Conservation (phyloP, 192 early-diverging fungal species). For the Gaertneriomyces sp. region DNA sequence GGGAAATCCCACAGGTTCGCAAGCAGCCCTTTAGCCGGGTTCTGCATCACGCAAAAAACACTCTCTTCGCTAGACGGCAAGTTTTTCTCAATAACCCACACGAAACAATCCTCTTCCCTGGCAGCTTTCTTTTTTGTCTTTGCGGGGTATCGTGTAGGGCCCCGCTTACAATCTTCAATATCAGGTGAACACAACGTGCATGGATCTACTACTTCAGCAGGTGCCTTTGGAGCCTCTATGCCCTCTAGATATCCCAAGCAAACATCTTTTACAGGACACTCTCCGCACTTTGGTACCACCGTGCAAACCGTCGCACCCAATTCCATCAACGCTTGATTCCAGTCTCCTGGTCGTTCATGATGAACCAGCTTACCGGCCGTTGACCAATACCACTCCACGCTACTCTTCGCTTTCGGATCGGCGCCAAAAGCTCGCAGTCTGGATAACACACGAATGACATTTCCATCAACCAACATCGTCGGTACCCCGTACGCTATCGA, state of each 20-base stretch:
- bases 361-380: constrained; percentile 31
- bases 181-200: constrained; percentile 38
- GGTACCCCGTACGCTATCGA: constrained; percentile 65
- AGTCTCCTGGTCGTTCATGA: constrained; percentile 60
- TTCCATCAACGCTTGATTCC: constrained; percentile 81
- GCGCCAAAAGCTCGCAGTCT: constrained; percentile 59
- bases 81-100: constrained; percentile 50
- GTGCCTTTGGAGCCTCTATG: not conserved
- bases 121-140: constrained; percentile 59
- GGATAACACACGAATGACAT: constrained; percentile 69
- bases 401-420: constrained; percentile 58
- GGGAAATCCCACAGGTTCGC: constrained; percentile 80
- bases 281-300: constrained; percentile 52
- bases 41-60: not conserved
- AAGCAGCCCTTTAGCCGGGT: constrained; percentile 41
- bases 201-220: constrained; percentile 12
- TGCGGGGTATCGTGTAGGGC: constrained; percentile 50
- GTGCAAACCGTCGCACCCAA: constrained; percentile 71
- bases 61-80: constrained; percentile 27
- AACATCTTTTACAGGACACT: constrained; percentile 55
- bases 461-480: constrained; percentile 70
- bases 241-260: constrained; percentile 62
- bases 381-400: constrained; percentile 61
- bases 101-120: constrained; percentile 55
- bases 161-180: constrained; percentile 31